Evolutionary conservation across 805 yeast species (phyloP).

Genomic region (Candida multigemmis): DNA sequence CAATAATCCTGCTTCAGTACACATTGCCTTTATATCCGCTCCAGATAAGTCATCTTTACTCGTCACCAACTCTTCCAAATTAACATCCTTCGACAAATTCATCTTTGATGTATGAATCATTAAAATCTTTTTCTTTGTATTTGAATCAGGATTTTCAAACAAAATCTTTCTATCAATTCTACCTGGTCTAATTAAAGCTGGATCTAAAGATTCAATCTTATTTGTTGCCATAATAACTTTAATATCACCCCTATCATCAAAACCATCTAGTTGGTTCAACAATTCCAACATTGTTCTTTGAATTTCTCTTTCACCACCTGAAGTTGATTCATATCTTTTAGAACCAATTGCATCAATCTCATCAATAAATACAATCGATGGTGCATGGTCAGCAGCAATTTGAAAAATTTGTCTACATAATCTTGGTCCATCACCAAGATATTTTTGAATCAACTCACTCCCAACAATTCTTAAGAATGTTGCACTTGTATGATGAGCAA

Average conservation of each 20-base stretch:
- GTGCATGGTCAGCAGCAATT: constrained; percentile 95
- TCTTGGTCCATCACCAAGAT: constrained; percentile 96
- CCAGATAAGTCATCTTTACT: constrained; percentile 93
- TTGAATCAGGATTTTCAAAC: constrained; percentile 92
- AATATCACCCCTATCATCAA: constrained; percentile 94
- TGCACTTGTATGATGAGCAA: constrained; percentile 95
- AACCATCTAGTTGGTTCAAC: constrained; percentile 91
- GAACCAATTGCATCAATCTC: constrained; percentile 99
- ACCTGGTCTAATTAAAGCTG: constrained; percentile 94
- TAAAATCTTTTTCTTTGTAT: constrained; percentile 87
- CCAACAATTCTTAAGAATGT: constrained; percentile 95
- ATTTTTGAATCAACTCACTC: constrained; percentile 92
- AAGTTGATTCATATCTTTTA: constrained; percentile 93
- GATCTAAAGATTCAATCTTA: constrained; percentile 88
- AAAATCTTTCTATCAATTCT: constrained; percentile 93
- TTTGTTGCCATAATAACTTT: constrained; percentile 98
- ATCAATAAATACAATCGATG: constrained; percentile 96
- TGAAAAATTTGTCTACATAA: constrained; percentile 90
- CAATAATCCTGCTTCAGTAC: constrained; percentile 94
- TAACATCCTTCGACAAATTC: constrained; percentile 83
- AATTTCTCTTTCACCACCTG: constrained; percentile 96
- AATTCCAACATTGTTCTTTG: constrained; percentile 97
- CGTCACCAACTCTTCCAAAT: constrained; percentile 79
- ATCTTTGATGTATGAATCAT: constrained; percentile 88
- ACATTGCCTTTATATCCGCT: constrained; percentile 95